Evolutionary conservation across 2,329 filamentous ascomycete species (phyloP).

Genomic region (Colletotrichum sp.): DNA sequence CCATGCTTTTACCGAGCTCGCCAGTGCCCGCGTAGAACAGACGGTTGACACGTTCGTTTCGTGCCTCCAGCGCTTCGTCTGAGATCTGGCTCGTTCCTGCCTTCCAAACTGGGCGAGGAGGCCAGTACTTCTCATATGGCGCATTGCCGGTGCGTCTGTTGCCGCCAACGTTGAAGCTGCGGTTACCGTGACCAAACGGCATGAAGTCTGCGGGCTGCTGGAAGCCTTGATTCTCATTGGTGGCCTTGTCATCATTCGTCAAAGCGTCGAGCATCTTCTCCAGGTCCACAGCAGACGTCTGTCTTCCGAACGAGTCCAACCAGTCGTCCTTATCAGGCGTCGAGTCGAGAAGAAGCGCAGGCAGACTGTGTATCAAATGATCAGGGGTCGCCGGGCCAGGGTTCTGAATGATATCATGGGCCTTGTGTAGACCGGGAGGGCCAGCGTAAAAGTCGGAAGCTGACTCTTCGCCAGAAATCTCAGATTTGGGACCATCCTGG

Average conservation of each 20-base stretch:
- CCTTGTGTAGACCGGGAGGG: conserved; percentile 25
- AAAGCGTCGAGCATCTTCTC: neutral
- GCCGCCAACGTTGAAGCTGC: conserved; percentile 23
- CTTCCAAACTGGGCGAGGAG: conserved; percentile 11
- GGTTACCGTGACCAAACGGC: neutral
- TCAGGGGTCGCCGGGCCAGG: neutral
- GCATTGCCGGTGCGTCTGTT: conserved; percentile 26
- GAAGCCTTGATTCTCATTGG: conserved; percentile 30
- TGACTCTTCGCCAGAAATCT: conserved; percentile 25
- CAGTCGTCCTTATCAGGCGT: neutral
- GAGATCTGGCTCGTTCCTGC: conserved; percentile 24
- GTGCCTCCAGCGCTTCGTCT: conserved; percentile 26
- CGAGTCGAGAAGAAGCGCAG: neutral
- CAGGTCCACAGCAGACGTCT: neutral
- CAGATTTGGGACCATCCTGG: conserved; percentile 29
- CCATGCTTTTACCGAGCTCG: conserved; percentile 36
- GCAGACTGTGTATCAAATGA: neutral
- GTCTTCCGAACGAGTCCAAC: neutral
- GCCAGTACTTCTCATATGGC: conserved; percentile 15
- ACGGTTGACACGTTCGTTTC: conserved; percentile 32
- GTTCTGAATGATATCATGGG: neutral
- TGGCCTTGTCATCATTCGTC: conserved; percentile 32
- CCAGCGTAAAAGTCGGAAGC: conserved; percentile 24
- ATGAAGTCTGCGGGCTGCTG: conserved; percentile 23
- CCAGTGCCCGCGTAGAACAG: conserved; percentile 45